A percentile compares a stretch with the other conserved stretches of the same genome.
These are phyloP conservation scores for Boletus mariae DNA, from an alignment of 1,284 basidiomycete species.

Conservation along the genomic window DNA sequence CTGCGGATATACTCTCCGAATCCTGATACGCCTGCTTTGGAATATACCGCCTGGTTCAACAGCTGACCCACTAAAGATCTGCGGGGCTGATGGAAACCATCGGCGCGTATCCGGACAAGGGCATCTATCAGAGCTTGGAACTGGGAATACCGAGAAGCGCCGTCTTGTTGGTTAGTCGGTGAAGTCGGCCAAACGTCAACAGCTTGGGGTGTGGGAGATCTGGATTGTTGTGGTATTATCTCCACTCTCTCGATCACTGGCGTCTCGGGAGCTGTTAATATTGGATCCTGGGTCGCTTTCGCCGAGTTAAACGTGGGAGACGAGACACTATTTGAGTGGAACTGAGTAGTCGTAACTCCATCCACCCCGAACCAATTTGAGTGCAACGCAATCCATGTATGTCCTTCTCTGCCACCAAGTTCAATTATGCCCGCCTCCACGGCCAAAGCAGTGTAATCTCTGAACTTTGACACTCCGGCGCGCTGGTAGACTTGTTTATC, in stretches of 20 bases:
- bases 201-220: not conserved
- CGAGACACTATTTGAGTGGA: slow-evolving; percentile 1
- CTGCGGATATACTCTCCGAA: slow-evolving; percentile 32
- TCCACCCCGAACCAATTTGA: slow-evolving; percentile 28
- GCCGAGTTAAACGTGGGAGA: slow-evolving; percentile 17
- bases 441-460: slow-evolving; percentile 44
- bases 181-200: not conserved
- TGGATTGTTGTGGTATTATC: not conserved
- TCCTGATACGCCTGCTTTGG: slow-evolving; percentile 28
- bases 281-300: slow-evolving; percentile 3
- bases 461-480: slow-evolving; percentile 43
- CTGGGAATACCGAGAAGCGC: not conserved
- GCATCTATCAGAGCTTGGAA: slow-evolving; percentile 29
- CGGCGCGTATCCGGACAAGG: slow-evolving; percentile 16
- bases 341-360: not conserved
- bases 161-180: not conserved
- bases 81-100: slow-evolving; percentile 14
- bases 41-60: slow-evolving; percentile 27
- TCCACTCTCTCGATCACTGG: slow-evolving; percentile 6
- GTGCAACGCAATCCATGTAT: slow-evolving; percentile 48
- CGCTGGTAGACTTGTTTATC: slow-evolving; percentile 39
- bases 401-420: slow-evolving; percentile 41
- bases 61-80: slow-evolving; percentile 25
- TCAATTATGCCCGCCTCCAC: slow-evolving; percentile 43
- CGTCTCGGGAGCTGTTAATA: slow-evolving; percentile 6